Evolutionary conservation across 345 rosid genomes (phyloP).

Genomic region (Pseudoturritis turrita): DNA sequence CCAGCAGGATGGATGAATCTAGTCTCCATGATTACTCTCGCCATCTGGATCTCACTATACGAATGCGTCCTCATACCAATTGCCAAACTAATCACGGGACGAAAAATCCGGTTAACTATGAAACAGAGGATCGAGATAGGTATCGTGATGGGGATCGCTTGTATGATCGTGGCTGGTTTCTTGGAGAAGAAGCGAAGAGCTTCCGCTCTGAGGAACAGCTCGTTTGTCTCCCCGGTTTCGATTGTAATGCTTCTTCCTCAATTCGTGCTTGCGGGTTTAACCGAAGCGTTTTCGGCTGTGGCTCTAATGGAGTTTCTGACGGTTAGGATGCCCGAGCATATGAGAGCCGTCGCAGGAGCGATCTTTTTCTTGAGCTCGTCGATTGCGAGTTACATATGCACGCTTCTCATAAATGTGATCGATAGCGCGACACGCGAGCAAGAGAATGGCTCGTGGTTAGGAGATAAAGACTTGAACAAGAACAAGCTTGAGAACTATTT

Average conservation of each 20-base stretch:
- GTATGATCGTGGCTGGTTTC: constrained; percentile 52
- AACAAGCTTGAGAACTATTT: constrained; percentile 50
- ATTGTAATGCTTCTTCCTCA: constrained; percentile 52
- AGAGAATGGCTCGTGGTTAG: constrained; percentile 42
- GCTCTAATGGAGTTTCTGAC: constrained; percentile 69
- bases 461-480: constrained; percentile 57
- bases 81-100: constrained; percentile 27
- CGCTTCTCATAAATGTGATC: constrained; percentile 42
- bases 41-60: constrained; percentile 58
- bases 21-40: constrained; percentile 52
- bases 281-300: constrained; percentile 66
- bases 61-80: constrained; percentile 42
- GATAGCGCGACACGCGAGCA: constrained; percentile 22
- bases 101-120: constrained; percentile 40
- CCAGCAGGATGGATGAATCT: constrained; percentile 79
- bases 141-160: constrained; percentile 45
- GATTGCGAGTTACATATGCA: constrained; percentile 44
- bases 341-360: constrained; percentile 77
- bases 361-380: constrained; percentile 64
- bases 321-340: constrained; percentile 58
- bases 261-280: constrained; percentile 53
- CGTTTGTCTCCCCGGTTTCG: constrained; percentile 46
- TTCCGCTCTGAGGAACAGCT: constrained; percentile 32
- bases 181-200: constrained; percentile 46
- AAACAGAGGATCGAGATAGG: constrained; percentile 51